These are phyloP conservation scores for Podosphaera xanthii DNA, from an alignment of 2,329 filamentous ascomycete species.

Conservation along the genomic window DNA sequence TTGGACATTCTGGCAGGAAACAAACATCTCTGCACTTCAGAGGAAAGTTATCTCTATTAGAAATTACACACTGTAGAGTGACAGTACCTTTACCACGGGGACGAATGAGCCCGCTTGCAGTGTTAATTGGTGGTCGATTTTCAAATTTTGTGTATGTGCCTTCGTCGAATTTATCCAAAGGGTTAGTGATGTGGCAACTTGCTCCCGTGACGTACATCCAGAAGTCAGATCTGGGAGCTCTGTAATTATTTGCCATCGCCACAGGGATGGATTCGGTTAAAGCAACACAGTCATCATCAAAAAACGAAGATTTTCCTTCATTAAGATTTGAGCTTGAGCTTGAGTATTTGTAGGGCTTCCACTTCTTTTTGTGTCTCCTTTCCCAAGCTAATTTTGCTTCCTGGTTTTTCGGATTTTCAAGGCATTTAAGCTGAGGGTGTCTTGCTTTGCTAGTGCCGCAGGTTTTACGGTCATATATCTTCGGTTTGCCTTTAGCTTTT, in stretches of 20 bases:
- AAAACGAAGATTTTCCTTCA: not conserved
- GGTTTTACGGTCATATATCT: not conserved
- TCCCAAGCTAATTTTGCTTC: too few species aligned
- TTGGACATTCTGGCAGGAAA: not conserved
- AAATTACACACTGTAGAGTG: not conserved
- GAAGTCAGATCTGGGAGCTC: not conserved
- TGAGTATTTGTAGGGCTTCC: not conserved
- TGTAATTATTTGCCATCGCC: not conserved
- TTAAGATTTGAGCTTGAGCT: not conserved
- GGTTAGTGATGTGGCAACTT: not conserved
- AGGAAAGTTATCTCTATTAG: not conserved
- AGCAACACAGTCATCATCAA: not conserved
- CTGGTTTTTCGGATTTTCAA: too few species aligned
- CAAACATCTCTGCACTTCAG: not conserved
- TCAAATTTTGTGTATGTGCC: not conserved
- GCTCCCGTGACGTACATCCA: not conserved
- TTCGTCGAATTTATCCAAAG: not conserved
- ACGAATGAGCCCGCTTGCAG: not conserved
- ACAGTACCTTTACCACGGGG: not conserved
- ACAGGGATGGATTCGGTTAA: not conserved
- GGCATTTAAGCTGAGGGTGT: not conserved
- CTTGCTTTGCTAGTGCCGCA: not conserved
- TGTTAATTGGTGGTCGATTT: not conserved
- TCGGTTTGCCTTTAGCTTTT: not conserved
- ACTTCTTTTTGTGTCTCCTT: not conserved